Evolutionary conservation across 2,329 filamentous ascomycete genomes (phyloP), one percentile per base, ranked within the genome.

Genomic region (Stagonosporopsis chrysanthemi): DNA sequence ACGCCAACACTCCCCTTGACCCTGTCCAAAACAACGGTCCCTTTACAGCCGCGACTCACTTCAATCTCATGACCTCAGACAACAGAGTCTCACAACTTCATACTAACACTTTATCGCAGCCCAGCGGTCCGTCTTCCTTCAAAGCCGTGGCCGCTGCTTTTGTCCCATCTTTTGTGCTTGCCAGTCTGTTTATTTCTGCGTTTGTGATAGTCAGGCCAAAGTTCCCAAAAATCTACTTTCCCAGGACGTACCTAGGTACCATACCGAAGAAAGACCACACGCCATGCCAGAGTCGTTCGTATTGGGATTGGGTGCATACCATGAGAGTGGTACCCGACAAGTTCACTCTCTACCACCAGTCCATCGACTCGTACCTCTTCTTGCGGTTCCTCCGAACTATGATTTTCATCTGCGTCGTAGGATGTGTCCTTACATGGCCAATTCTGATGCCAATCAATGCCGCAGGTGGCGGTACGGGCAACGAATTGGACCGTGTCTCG

Each of bases 351-450:
- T 91, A 95, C 70, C 92, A 97, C 79, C 91, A 94, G 74, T 96
- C 92, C 0, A 85, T 99, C 61, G 94, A 99, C 74, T 90, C 90
- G 29, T 98, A 94, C 76, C 87, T 98, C 48, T 92, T 96, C 75
- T 82, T 98, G 26, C 91, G 94, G 33, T 97, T 94, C 71, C 79
- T 98, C 62, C 91, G 92, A 71, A 89, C 95, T 51, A 81, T 89
- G 26, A 86, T 89, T 52, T 83, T 90, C 58, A 89, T 96, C 64
- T 93, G 90, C 77, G 85, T 98, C 42, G 88, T 94, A 9, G 95
- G 95, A 56, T 91, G 88, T 69, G 81, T 84, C 66, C 88, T 98
- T 57, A 93, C 91, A 17, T 97, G 91, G 88, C 94, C 95, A 0
- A 82, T 97, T 36, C 81, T 98, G 22, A 92, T 90, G 86, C 93